Evolutionary conservation across 2,329 filamentous ascomycete genomes (phyloP).

Genomic region (Fusarium sp.): DNA sequence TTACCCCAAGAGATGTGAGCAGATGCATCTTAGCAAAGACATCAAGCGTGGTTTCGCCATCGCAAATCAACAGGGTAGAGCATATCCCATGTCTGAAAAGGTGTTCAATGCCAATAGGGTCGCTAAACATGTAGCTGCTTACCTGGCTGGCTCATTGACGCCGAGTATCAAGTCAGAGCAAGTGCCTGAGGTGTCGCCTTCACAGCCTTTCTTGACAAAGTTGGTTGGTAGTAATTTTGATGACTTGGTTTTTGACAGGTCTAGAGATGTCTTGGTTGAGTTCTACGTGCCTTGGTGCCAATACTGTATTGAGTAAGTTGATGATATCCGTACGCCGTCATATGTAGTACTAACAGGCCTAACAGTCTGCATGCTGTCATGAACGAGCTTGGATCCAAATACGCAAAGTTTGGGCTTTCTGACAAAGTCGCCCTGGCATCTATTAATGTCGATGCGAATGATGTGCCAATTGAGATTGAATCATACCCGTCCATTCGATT

Average conservation of each 20-base stretch:
- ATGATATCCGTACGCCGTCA: no score
- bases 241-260: neutral
- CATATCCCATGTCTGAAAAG: neutral
- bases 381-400: neutral
- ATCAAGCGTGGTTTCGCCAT: neutral
- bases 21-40: neutral
- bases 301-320: neutral
- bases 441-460: neutral
- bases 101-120: neutral
- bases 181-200: neutral
- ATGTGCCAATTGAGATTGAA: neutral
- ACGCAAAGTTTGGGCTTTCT: neutral
- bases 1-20: neutral
- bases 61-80: neutral
- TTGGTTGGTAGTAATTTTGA: neutral
- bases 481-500: neutral
- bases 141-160: neutral
- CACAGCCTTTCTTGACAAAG: neutral
- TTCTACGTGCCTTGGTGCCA: neutral
- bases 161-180: neutral
- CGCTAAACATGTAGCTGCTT: neutral
- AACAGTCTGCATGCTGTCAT: neutral
- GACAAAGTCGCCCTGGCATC: neutral
- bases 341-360: neutral
- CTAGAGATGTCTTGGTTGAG: neutral